Base-by-base conservation (phyloP, 441 rosid species). In the Brassica balearica region DNA sequence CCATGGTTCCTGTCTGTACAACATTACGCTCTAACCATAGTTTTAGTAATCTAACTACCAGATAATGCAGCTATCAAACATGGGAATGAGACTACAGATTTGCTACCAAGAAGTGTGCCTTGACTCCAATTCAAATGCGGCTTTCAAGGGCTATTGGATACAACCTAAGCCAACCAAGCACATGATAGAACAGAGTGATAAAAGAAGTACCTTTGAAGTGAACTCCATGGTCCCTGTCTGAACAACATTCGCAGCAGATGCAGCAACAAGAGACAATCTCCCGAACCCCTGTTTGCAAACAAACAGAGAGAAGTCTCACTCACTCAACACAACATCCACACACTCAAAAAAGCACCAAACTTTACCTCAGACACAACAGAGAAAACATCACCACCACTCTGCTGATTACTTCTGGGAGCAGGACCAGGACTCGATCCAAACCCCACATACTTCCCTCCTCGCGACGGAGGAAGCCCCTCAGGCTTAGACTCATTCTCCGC, bases 361-460 rank as follows among this genome's bases (percentile, higher is more conserved):
- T 75, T 55, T 68, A 93, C 99, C 99, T 93, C 92, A 84, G 99
- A 91, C 77, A 95, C 79, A 68, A 75, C 96, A 81, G 96, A 90
- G 53, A 93, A 73, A 29, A 90, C 95, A 82, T 93, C 99, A 29
- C 90, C 77, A 70, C 29, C 65, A 59, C 84, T 85, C 53, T 90
- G 92, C 4, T 86, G 69, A 83, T 88, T 88, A 59, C 78, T 85
- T 83, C 87, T 84, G 48, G 84, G 89, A 4, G 89, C 72, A 68
- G 92, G 94, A 2, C 87, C 72, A 4, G 97, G 88, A 66, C 87
- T 84, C 8, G 99, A 96, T 82, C 99, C 98, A 65, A 96, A 96
- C 27, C 99, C 99, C 2, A 96, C 97, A 81, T 92, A 93, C 84
- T 92, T 96, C 22, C 99, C 98, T 0, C 98, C 99, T 78, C 88